Evolutionary conservation across 176 grass and related monocot genomes (phyloP).

Genomic region (Aegilops bicornis): DNA sequence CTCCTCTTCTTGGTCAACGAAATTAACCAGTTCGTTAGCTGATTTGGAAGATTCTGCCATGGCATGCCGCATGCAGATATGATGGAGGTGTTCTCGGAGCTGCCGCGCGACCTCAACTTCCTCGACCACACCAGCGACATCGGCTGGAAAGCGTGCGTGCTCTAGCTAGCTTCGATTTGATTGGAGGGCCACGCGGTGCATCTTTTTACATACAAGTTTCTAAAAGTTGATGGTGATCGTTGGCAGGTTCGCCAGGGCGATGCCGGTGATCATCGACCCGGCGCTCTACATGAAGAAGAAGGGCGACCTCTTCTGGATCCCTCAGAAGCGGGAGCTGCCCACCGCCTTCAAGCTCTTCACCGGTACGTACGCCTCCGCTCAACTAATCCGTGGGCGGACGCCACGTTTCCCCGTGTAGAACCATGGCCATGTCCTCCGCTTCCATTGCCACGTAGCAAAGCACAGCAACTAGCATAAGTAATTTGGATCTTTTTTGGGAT

Average conservation of each 20-base stretch:
- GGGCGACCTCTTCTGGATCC: slow-evolving; percentile 69
- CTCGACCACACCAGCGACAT: slow-evolving; percentile 87
- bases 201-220: neutral
- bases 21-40: no score
- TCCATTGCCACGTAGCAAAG: neutral
- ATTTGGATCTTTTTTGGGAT: neutral
- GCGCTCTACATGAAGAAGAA: slow-evolving; percentile 72
- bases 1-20: neutral
- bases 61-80: slow-evolving; percentile 41
- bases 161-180: neutral
- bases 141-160: slow-evolving; percentile 74
- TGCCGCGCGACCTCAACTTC: slow-evolving; percentile 93
- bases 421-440: neutral
- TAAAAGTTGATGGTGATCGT: neutral
- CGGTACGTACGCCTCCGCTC: slow-evolving; percentile 17
- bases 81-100: slow-evolving; percentile 72
- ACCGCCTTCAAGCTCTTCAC: slow-evolving; percentile 92
- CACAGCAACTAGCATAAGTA: neutral
- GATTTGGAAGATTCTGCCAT: neutral
- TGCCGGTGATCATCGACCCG: slow-evolving; percentile 82
- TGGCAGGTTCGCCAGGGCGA: slow-evolving; percentile 69
- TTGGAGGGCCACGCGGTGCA: neutral
- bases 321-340: slow-evolving; percentile 66
- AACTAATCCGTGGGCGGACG: no score
- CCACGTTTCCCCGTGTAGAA: neutral